Evolutionary conservation across 202 grass and related monocot species (phyloP).

Genomic region (Carex arenaria): DNA sequence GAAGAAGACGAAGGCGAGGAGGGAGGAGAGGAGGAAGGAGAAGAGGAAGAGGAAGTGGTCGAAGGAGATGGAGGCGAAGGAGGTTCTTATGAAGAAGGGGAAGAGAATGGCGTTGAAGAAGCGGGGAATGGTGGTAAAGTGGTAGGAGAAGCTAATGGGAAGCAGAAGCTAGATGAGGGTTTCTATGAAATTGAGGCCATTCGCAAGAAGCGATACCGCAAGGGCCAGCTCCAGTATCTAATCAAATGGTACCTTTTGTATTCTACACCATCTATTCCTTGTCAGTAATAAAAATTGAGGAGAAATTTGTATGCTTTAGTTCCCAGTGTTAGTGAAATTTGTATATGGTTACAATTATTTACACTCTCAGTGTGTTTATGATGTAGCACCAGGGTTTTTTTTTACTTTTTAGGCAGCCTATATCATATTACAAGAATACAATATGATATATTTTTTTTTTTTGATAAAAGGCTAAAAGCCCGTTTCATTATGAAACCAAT

Average conservation of each 20-base stretch:
- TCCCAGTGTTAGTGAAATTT: neutral
- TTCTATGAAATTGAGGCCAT: slow-evolving; percentile 71
- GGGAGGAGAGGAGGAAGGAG: neutral
- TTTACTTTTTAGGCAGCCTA: no score
- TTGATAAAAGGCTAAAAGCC: no score
- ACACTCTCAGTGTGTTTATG: no score
- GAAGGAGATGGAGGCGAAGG: slow-evolving; percentile 7
- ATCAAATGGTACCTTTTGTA: slow-evolving; percentile 49
- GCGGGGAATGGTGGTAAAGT: slow-evolving; percentile 8
- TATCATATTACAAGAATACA: no score
- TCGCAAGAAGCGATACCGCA: slow-evolving; percentile 41
- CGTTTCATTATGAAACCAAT: no score
- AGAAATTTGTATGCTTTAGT: neutral
- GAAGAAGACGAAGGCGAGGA: neutral
- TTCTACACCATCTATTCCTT: neutral
- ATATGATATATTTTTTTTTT: no score
- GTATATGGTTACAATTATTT: no score
- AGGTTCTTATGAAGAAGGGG: neutral
- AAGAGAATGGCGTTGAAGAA: slow-evolving; percentile 1
- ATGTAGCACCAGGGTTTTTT: no score
- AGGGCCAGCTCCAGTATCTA: slow-evolving; percentile 59
- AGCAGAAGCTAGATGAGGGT: slow-evolving; percentile 47
- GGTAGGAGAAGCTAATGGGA: neutral
- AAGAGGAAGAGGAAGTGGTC: neutral
- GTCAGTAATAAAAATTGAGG: neutral